Percentiles rank a stretch among this genome's conserved stretches.
These are phyloP conservation scores for Metschnikowia picachoensis DNA, from an alignment of 805 yeast species.

Conservation along the genomic window DNA sequence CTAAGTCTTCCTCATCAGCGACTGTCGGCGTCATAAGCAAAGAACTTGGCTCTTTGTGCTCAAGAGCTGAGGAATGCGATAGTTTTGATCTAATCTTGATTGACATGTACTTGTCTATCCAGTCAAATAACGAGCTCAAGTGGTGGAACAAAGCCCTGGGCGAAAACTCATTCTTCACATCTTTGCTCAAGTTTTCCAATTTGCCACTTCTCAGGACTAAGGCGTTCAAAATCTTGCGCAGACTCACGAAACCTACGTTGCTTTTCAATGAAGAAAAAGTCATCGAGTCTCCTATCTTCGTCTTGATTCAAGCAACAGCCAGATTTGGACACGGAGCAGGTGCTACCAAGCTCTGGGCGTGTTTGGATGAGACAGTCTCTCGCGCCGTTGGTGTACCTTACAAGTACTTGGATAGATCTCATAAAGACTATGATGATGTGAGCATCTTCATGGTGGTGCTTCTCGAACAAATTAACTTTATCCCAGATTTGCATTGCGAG, in stretches of 20 bases:
- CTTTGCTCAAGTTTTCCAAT: conserved; percentile 47
- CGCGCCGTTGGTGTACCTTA: conserved; percentile 75
- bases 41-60: conserved; percentile 4
- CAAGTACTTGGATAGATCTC: conserved; percentile 66
- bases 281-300: conserved; percentile 51
- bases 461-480: conserved; percentile 67
- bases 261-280: conserved; percentile 24
- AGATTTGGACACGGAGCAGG: conserved; percentile 4
- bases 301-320: conserved; percentile 49
- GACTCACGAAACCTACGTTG: conserved; percentile 12
- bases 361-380: conserved; percentile 73
- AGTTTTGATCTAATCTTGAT: conserved; percentile 57
- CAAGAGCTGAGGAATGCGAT: conserved; percentile 25
- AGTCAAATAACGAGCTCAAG: conserved; percentile 60
- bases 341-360: conserved; percentile 45
- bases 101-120: conserved; percentile 51
- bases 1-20: conserved; percentile 20
- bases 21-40: conserved; percentile 7
- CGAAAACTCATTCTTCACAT: conserved; percentile 62
- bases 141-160: conserved; percentile 66
- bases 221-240: conserved; percentile 11
- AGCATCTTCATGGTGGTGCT: conserved; percentile 36
- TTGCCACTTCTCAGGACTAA: conserved; percentile 10
- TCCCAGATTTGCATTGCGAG: conserved; percentile 25
- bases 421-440: conserved; percentile 24